phyloP scores from a whole-genome alignment of 495 filamentous ascomycete genomes.

The Trichoderma asperelloides region DNA sequence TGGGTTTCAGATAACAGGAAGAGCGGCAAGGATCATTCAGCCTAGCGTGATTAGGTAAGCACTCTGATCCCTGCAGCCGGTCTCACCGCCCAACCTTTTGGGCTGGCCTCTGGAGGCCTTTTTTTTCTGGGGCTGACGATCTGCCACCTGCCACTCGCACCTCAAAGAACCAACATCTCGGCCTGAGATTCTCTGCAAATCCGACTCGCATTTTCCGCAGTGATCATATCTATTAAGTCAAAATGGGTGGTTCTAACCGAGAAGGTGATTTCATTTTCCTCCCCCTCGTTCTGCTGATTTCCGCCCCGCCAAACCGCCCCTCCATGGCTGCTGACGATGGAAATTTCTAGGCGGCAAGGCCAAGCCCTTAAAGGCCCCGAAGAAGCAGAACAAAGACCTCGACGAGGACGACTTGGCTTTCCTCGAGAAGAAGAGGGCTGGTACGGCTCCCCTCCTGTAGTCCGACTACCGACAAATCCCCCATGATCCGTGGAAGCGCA shows the following conservation, averaged over 20 bases:
- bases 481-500: constrained; percentile 10
- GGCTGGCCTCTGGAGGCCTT: constrained; percentile 9
- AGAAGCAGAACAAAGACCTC: constrained; percentile 66
- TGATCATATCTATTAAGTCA: background rate
- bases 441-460: constrained; percentile 34
- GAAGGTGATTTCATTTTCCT: constrained; percentile 18
- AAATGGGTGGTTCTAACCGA: constrained; percentile 30
- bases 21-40: background rate
- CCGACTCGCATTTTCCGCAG: background rate
- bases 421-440: constrained; percentile 63
- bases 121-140: constrained; percentile 8
- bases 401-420: constrained; percentile 71
- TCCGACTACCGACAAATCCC: background rate
- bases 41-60: background rate
- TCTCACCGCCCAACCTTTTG: background rate
- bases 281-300: constrained; percentile 9
- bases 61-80: background rate
- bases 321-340: background rate
- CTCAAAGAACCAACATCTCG: background rate
- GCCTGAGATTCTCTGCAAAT: background rate
- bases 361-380: constrained; percentile 73
- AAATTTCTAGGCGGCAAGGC: constrained; percentile 61
- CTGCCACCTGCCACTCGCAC: background rate
- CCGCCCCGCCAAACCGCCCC: background rate
- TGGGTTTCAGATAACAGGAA: background rate